A percentile compares a stretch with the other conserved stretches of the same genome.
phyloP scores from a whole-genome alignment of 257 asterid genomes.

The Fraxinus excelsior region DNA sequence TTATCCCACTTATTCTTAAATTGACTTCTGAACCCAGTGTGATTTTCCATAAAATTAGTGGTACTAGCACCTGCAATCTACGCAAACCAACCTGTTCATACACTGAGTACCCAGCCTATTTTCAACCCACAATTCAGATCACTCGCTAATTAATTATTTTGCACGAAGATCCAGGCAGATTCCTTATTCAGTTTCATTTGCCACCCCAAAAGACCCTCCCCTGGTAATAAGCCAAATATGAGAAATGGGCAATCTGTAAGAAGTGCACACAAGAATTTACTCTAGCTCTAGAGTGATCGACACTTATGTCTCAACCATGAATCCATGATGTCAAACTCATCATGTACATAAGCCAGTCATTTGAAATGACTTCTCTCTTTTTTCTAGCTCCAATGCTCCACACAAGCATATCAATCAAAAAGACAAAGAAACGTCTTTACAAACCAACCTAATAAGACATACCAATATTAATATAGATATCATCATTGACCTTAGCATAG shows the following conservation, averaged over 20 bases:
- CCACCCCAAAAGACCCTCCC: slow-evolving; percentile 1
- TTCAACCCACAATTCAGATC: neutral
- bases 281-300: slow-evolving; percentile 1
- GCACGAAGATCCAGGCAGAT: slow-evolving; percentile 11
- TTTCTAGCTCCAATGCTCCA: neutral
- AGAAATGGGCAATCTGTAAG: slow-evolving; percentile 1
- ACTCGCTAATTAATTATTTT: neutral
- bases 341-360: neutral
- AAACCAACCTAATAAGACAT: slow-evolving; percentile 21
- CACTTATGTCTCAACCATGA: neutral
- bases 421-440: slow-evolving; percentile 3
- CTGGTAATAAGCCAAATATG: neutral
- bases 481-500: slow-evolving; percentile 77
- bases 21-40: slow-evolving; percentile 4
- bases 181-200: neutral
- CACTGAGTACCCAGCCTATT: slow-evolving; percentile 4
- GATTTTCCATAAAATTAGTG: neutral
- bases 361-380: neutral
- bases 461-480: slow-evolving; percentile 83
- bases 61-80: neutral
- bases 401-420: slow-evolving; percentile 18
- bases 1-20: slow-evolving; percentile 2
- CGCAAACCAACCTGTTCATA: slow-evolving; percentile 9
- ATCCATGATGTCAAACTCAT: neutral
- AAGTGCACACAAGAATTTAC: neutral